Conservation (phyloP, 2,329 filamentous ascomycete species). For the Raffaelea albimanens region DNA sequence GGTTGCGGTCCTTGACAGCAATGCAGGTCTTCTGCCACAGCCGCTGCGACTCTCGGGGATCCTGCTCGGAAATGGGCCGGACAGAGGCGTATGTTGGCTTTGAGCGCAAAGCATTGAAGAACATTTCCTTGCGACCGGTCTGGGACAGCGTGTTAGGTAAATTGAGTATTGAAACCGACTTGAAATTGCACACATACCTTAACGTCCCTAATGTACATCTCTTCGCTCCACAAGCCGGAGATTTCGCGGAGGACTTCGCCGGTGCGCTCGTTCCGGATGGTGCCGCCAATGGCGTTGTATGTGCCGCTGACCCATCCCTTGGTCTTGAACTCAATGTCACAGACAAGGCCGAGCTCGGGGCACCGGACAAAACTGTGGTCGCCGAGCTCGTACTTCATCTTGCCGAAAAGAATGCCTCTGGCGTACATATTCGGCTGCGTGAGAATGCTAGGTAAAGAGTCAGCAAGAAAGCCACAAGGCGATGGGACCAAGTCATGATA, state of each 20-base stretch:
- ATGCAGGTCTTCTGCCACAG: constrained; percentile 76
- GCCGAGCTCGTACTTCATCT: constrained; percentile 98
- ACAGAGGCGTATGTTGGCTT: constrained; percentile 66
- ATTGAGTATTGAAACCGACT: too few species aligned
- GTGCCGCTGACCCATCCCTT: constrained; percentile 95
- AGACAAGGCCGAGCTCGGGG: constrained; percentile 74
- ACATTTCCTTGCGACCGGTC: constrained; percentile 80
- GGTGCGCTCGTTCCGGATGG: constrained; percentile 78
- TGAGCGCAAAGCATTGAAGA: constrained; percentile 77
- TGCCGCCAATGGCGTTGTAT: constrained; percentile 91
- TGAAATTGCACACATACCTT: constrained; percentile 38
- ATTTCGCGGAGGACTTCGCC: constrained; percentile 86
- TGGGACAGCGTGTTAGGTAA: constrained; percentile 23
- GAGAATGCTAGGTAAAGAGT: constrained; percentile 53
- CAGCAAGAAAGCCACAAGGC: constrained; percentile 9
- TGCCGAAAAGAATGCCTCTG: constrained; percentile 89
- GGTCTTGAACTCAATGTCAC: constrained; percentile 96
- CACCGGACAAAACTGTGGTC: constrained; percentile 92
- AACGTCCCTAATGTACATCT: constrained; percentile 86
- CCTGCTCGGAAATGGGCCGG: constrained; percentile 76
- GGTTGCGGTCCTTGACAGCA: constrained; percentile 77
- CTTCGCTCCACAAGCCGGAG: constrained; percentile 84
- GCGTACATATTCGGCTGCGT: constrained; percentile 99
- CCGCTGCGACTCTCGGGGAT: constrained; percentile 78
- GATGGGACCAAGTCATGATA: neutral